These are phyloP conservation scores for Gnomoniopsis sp. DNA, from an alignment of 2,329 filamentous ascomycete genomes.

Conservation along the genomic window DNA sequence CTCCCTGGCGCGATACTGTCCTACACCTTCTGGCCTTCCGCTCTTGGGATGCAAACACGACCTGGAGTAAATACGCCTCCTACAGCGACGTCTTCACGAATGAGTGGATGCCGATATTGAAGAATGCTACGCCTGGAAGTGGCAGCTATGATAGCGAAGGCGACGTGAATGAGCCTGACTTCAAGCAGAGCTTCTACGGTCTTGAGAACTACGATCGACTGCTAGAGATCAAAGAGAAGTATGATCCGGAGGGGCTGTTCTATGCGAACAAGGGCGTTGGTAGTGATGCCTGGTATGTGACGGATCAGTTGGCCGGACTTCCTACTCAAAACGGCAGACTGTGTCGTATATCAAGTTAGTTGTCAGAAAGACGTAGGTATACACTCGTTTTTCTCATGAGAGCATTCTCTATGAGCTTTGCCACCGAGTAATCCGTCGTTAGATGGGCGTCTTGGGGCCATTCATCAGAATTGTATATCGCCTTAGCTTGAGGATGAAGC, in stretches of 20 bases:
- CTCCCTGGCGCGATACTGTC: slow-evolving; percentile 43
- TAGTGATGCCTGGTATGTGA: background rate
- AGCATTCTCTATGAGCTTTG: too few relatives aligned
- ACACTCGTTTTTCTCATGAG: too few relatives aligned
- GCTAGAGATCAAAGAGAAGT: background rate
- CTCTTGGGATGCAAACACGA: slow-evolving; percentile 20
- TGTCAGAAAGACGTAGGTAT: too few relatives aligned
- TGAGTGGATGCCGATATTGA: slow-evolving; percentile 22
- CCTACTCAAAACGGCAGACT: background rate
- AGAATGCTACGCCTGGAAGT: background rate
- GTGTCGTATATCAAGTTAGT: background rate
- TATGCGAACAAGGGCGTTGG: background rate
- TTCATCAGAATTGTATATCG: too few relatives aligned
- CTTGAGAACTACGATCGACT: background rate
- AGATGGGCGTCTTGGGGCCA: too few relatives aligned
- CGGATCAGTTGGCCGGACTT: background rate
- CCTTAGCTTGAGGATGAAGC: too few relatives aligned
- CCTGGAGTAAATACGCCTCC: slow-evolving; percentile 4
- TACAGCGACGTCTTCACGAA: slow-evolving; percentile 20
- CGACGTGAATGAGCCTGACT: background rate
- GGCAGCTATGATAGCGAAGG: background rate
- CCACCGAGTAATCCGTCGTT: too few relatives aligned
- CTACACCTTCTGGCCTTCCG: slow-evolving; percentile 33
- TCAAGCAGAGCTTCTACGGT: background rate
- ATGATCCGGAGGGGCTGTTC: background rate